Evolutionary conservation across 2,329 filamentous ascomycete genomes (phyloP).

Genomic region (Orbilia javanica): DNA sequence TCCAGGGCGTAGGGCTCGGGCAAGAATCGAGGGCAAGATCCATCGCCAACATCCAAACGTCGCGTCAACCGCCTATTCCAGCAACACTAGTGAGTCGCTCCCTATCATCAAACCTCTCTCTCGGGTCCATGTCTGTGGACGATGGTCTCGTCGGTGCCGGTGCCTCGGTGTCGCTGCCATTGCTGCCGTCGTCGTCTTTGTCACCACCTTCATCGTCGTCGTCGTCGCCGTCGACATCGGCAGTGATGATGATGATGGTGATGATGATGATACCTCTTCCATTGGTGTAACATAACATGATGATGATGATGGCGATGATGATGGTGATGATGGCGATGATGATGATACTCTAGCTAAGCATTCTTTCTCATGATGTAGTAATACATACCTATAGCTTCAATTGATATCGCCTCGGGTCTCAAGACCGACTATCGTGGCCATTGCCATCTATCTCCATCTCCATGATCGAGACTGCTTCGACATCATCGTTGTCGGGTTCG

Average conservation of each 20-base stretch:
- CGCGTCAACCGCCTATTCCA: slow-evolving; percentile 46
- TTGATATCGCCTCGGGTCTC: background rate
- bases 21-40: slow-evolving; percentile 58
- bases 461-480: slow-evolving; percentile 40
- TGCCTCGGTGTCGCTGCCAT: slow-evolving; percentile 16
- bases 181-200: background rate
- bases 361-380: slow-evolving; percentile 2
- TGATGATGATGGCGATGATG: slow-evolving; percentile 6
- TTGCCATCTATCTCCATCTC: background rate
- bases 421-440: slow-evolving; percentile 13
- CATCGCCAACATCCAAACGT: slow-evolving; percentile 52
- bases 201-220: background rate
- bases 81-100: slow-evolving; percentile 58
- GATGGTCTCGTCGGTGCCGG: slow-evolving; percentile 13
- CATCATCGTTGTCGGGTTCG: slow-evolving; percentile 41
- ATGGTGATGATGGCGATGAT: slow-evolving; percentile 1
- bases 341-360: slow-evolving; percentile 26
- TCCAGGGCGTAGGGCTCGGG: slow-evolving; percentile 58
- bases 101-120: slow-evolving; percentile 21
- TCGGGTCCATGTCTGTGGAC: slow-evolving; percentile 14
- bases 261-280: background rate
- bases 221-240: background rate
- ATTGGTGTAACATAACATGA: background rate
- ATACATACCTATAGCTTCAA: slow-evolving; percentile 11
- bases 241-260: background rate